Evolutionary conservation across 805 yeast species (phyloP).

Genomic region (Barnettozyma salicaria): DNA sequence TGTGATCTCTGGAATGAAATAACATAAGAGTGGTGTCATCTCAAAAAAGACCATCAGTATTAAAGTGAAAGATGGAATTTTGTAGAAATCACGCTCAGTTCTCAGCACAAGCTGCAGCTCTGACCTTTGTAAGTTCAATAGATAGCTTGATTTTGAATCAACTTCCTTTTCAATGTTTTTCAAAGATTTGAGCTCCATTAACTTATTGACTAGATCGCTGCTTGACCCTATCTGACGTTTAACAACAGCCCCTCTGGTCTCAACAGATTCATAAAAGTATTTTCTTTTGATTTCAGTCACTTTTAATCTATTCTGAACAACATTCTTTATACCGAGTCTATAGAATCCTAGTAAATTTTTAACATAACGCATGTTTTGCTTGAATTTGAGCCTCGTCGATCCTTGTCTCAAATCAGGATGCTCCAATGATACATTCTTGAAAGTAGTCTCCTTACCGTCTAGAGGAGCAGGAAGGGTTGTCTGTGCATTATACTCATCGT

Average conservation of each 20-base stretch:
- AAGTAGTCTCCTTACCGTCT: slow-evolving; percentile 12
- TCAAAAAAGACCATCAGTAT: slow-evolving; percentile 47
- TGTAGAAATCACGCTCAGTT: slow-evolving; percentile 39
- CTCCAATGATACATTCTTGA: slow-evolving; percentile 23
- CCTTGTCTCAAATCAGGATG: slow-evolving; percentile 25
- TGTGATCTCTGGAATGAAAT: slow-evolving; percentile 46
- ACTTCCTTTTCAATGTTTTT: slow-evolving; percentile 18
- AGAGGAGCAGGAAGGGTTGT: slow-evolving; percentile 6
- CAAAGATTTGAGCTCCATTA: slow-evolving; percentile 32
- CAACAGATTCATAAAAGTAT: slow-evolving; percentile 25
- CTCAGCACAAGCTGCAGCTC: slow-evolving; percentile 41
- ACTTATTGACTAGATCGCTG: slow-evolving; percentile 30
- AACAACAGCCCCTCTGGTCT: slow-evolving; percentile 11
- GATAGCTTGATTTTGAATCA: slow-evolving; percentile 8
- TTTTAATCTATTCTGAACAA: slow-evolving; percentile 41
- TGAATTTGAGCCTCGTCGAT: slow-evolving; percentile 20
- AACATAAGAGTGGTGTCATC: slow-evolving; percentile 47
- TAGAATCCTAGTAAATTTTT: slow-evolving; percentile 46
- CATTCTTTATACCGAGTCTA: slow-evolving; percentile 49
- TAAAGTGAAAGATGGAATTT: slow-evolving; percentile 48
- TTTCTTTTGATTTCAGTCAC: slow-evolving; percentile 26
- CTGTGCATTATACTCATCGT: slow-evolving; percentile 9
- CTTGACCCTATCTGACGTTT: slow-evolving; percentile 30
- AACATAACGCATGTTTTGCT: slow-evolving; percentile 40
- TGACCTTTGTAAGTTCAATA: slow-evolving; percentile 39